Evolutionary conservation across 208 protist species (phyloP), one percentile per base, ranked within the genome.

Genomic region (Acanthamoeba lugdunensis): DNA sequence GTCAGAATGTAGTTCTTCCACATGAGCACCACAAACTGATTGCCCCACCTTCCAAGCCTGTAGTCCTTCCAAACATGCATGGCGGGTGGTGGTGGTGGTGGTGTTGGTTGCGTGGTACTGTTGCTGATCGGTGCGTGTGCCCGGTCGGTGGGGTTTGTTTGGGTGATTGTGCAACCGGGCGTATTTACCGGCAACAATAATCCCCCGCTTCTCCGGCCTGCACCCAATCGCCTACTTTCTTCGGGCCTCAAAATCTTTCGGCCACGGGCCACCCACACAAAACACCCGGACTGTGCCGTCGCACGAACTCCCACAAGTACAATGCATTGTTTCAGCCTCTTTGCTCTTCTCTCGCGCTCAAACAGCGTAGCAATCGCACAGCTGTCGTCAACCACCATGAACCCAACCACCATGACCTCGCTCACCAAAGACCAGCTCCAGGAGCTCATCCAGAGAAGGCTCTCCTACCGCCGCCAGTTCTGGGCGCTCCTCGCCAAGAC

Each of bases 1-100:
- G 90, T 67, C 25, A 93, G 71, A 5, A 37, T 37, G 67, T 69
- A 93, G 73, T 93, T 93, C 33, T 93, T 93, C 90, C 90, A 93
- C 90, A 93, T 93, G 16, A 93, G 71, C 33, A 93, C n/a, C 52
- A 6, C 48, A 37, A 93, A 93, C 52, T 93, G 90, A 30, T 67
- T 93, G 54, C n/a, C 52, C 90, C 90, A 93, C 23, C 33, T 45
- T 45, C 75, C 41, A 41, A 75, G 9, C 13, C 75, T 16, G 11
- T 56, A 18, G 14, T 56, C 52, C 16, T 56, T 56, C 1, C 14
- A 13, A 33, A 33, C 33, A 33, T 33, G 33, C 33, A 33, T 33
- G 33, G 33, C 33, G 33, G 33, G 33, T 33, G 33, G 33, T 33
- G 33, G 33, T 33, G 33, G 33, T 33, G 33, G 33, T 33, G 33